Base-by-base conservation (phyloP, 2,329 filamentous ascomycete genomes). In the Blastomyces silverae region DNA sequence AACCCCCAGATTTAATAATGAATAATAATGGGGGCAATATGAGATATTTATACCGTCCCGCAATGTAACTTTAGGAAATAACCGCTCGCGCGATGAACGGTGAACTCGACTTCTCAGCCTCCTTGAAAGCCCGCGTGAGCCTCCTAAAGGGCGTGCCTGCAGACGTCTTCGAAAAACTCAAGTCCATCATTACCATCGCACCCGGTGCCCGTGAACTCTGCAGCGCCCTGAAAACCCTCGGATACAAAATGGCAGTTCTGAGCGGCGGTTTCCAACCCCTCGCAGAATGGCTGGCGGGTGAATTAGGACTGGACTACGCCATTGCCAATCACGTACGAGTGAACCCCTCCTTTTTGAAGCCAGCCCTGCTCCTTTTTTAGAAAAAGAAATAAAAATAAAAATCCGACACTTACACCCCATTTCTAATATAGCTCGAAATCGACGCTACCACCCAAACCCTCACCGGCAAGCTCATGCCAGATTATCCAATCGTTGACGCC, bases 41-140 rank as follows among this genome's bases (percentile, higher is more conserved):
- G 20, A 17, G 46, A 50, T 50, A 11, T 50, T 50, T 50, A 50
- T 22, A 22, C 56, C 65, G 65, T 39, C 37, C 37, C 42, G 63
- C 31, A 56, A 42, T 62, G 31, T 62, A 11, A 1, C 17, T 8
- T 46, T 55, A 81, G 79, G 83, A 88, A 71, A 97, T 99, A 70
- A 99, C 94, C 0, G 88, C 89, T 66, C 89, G 92, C 44, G 93
- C 94, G 46, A 99, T 99, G 94, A 88, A 93, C 70, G 94, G 94
- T 66, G 92, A 97, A 79, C 82, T 97, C 46, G 92, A 97, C 75
- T 99, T 99, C 71, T 87, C 92, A 62, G 85, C 85, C 0, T 92
- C 90, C 0, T 87, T 99, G 73, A 86, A 87, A 65, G 90, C 90
- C 74, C 85, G 94, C 25, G 91, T 95, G 37, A 84, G 84, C 52